Evolutionary conservation across 2,329 filamentous ascomycete species (phyloP).

Genomic region (Bipolaris bicolor): DNA sequence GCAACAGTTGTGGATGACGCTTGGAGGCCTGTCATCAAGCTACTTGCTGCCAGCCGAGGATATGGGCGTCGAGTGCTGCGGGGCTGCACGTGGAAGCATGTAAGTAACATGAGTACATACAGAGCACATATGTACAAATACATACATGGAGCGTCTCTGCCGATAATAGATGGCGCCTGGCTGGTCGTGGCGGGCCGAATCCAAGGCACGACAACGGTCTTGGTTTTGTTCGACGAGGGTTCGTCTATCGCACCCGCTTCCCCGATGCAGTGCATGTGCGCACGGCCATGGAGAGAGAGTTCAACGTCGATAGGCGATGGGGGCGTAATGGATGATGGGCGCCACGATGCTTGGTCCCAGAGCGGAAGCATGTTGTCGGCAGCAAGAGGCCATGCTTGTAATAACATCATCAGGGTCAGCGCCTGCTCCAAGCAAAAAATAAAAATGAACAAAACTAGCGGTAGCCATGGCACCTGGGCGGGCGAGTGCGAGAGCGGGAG

Average conservation of each 20-base stretch:
- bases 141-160: too few species aligned
- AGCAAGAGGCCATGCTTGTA: slow-evolving; percentile 1
- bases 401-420: too few species aligned
- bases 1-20: background rate
- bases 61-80: background rate
- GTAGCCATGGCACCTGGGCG: background rate
- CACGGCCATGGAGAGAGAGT: slow-evolving; percentile 23
- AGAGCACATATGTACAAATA: too few species aligned
- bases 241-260: slow-evolving; percentile 30
- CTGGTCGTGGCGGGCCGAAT: background rate
- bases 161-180: background rate
- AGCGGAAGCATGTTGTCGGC: background rate
- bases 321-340: background rate
- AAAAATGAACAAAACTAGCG: background rate
- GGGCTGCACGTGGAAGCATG: background rate
- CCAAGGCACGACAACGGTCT: slow-evolving; percentile 7
- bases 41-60: background rate
- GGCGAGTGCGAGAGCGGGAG: slow-evolving; percentile 3
- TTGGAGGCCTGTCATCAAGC: background rate
- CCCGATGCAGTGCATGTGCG: slow-evolving; percentile 29
- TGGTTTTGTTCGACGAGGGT: slow-evolving; percentile 26
- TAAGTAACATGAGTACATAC: too few species aligned
- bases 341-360: background rate
- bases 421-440: too few species aligned
- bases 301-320: slow-evolving; percentile 17